Conservation (phyloP, 306 rosid genomes). For the Citrullus mucosospermus region DNA sequence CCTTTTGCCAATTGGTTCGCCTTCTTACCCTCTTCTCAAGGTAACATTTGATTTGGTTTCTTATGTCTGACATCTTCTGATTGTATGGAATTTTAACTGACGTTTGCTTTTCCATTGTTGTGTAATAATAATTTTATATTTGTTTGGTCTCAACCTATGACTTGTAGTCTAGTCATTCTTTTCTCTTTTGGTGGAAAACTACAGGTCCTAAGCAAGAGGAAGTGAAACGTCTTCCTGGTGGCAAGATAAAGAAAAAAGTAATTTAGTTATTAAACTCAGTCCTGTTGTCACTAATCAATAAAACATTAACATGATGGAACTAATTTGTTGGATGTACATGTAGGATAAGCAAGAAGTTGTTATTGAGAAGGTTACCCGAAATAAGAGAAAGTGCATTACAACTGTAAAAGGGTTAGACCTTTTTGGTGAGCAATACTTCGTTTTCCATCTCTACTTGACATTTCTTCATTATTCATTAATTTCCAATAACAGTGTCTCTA, state of each 20-base stretch:
- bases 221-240: constrained; percentile 97
- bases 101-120: background rate
- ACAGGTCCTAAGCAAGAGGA: constrained; percentile 67
- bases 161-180: background rate
- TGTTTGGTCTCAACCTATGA: background rate
- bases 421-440: constrained; percentile 52
- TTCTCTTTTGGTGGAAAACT: constrained; percentile 13
- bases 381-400: constrained; percentile 87
- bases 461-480: constrained; percentile 5
- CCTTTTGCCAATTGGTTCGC: background rate
- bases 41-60: background rate
- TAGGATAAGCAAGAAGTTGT: constrained; percentile 91
- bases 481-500: background rate
- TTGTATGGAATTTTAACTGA: background rate
- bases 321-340: constrained; percentile 10
- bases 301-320: background rate
- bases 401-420: constrained; percentile 94
- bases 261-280: background rate
- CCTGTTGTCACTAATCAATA: background rate
- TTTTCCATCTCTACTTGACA: background rate
- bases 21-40: background rate
- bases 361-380: constrained; percentile 84
- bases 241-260: constrained; percentile 96
- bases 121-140: background rate
- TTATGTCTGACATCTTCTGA: background rate